These are phyloP conservation scores for Coemansia reversa DNA, from an alignment of 192 early-diverging fungal genomes.

Conservation along the genomic window DNA sequence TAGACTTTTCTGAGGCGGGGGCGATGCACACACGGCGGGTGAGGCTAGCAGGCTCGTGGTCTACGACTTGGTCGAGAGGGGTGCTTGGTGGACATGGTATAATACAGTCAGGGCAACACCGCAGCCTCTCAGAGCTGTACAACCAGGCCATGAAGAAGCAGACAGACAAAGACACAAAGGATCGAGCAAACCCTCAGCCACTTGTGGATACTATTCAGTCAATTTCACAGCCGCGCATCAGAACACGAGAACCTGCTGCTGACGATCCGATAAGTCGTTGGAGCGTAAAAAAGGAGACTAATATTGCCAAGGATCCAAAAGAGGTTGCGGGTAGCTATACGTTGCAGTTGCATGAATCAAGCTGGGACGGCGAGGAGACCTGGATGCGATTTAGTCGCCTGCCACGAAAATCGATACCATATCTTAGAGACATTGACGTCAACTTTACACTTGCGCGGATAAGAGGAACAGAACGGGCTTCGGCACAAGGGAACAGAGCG, in stretches of 20 bases:
- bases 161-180: conserved; percentile 4
- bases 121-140: conserved; percentile 35
- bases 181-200: neutral
- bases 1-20: neutral
- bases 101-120: conserved; percentile 7
- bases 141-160: conserved; percentile 8
- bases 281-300: conserved; percentile 1
- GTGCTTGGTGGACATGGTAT: neutral
- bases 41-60: neutral
- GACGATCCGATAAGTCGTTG: neutral
- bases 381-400: conserved; percentile 29
- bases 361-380: conserved; percentile 33
- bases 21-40: conserved; percentile 7
- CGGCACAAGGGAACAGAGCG: neutral
- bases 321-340: conserved; percentile 13
- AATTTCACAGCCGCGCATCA: neutral
- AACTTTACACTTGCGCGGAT: conserved; percentile 38
- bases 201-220: neutral
- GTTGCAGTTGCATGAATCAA: conserved; percentile 17
- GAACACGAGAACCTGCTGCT: neutral
- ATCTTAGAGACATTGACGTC: conserved; percentile 35
- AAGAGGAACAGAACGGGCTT: conserved; percentile 7
- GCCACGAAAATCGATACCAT: conserved; percentile 10
- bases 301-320: conserved; percentile 5
- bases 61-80: neutral